Percentiles rank a stretch among this genome's conserved stretches.
These are phyloP conservation scores for Trichoderma sp. DNA, from an alignment of 2,329 filamentous ascomycete genomes.

Conservation along the genomic window DNA sequence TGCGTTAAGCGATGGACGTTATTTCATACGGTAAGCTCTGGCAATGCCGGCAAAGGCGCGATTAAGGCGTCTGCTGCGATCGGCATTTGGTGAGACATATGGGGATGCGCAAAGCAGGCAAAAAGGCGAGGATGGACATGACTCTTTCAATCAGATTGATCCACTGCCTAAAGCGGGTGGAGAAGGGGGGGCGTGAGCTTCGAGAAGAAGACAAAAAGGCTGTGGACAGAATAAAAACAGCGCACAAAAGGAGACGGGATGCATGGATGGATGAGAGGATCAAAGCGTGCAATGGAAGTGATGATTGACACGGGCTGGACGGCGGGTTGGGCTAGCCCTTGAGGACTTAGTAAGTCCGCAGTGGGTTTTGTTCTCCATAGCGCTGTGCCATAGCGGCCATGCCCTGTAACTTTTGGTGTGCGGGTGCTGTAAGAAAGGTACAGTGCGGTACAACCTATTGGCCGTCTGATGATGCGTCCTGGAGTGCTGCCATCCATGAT, in stretches of 20 bases:
- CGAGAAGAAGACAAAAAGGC: not conserved
- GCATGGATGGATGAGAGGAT: no score
- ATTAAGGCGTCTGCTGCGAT: not conserved
- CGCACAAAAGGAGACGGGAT: not conserved
- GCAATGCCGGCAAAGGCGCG: not conserved
- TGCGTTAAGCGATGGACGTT: not conserved
- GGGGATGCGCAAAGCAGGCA: not conserved
- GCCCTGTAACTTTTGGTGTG: no score
- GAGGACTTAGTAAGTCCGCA: not conserved
- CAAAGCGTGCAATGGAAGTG: no score
- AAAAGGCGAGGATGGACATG: no score
- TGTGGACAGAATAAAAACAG: not conserved
- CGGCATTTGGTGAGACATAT: not conserved
- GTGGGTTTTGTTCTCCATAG: not conserved
- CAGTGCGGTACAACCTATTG: no score
- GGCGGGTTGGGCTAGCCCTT: no score
- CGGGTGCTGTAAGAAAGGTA: not conserved
- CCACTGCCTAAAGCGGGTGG: not conserved
- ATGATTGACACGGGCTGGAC: not conserved
- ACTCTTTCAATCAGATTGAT: not conserved
- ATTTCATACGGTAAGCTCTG: not conserved
- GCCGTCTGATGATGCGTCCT: no score
- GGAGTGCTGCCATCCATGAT: not conserved
- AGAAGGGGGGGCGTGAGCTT: not conserved
- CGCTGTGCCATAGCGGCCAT: not conserved